Evolutionary conservation across 495 filamentous ascomycete genomes (phyloP).

Genomic region (Penicillium macrosclerotiorum): DNA sequence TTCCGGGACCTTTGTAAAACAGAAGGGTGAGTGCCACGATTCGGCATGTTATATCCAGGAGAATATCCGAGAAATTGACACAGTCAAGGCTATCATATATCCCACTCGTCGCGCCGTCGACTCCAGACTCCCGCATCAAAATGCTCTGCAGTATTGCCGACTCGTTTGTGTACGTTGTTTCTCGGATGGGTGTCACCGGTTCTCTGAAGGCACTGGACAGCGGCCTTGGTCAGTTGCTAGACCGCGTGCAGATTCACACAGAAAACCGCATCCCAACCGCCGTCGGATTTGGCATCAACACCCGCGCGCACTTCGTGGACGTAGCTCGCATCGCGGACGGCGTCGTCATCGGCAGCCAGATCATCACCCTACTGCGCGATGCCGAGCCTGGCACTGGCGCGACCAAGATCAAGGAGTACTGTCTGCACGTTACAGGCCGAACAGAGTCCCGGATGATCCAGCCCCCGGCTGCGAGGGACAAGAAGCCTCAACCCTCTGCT

Average conservation of each 20-base stretch:
- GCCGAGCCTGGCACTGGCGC: constrained; percentile 52
- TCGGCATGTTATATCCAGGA: no score
- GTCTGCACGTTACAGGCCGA: constrained; percentile 3
- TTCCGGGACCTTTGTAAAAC: constrained; percentile 74
- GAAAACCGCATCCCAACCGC: constrained; percentile 74
- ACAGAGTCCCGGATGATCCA: background rate
- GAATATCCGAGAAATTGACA: no score
- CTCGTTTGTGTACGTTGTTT: constrained; percentile 97
- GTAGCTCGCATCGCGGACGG: constrained; percentile 80
- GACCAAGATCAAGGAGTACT: constrained; percentile 4
- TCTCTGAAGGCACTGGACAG: background rate
- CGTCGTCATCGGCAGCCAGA: constrained; percentile 84
- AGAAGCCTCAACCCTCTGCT: background rate
- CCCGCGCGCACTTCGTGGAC: constrained; percentile 59
- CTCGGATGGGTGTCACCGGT: constrained; percentile 92
- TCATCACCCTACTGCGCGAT: constrained; percentile 65
- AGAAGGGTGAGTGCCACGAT: background rate
- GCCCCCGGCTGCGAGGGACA: background rate
- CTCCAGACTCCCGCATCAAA: constrained; percentile 84
- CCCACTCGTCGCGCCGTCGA: constrained; percentile 88
- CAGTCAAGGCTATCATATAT: constrained; percentile 87
- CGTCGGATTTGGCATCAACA: constrained; percentile 92
- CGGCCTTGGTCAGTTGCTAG: constrained; percentile 55
- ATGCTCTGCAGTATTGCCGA: constrained; percentile 93
- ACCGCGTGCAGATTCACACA: constrained; percentile 79